Conservation (phyloP, 441 rosid species). For the Populus hybrid region DNA sequence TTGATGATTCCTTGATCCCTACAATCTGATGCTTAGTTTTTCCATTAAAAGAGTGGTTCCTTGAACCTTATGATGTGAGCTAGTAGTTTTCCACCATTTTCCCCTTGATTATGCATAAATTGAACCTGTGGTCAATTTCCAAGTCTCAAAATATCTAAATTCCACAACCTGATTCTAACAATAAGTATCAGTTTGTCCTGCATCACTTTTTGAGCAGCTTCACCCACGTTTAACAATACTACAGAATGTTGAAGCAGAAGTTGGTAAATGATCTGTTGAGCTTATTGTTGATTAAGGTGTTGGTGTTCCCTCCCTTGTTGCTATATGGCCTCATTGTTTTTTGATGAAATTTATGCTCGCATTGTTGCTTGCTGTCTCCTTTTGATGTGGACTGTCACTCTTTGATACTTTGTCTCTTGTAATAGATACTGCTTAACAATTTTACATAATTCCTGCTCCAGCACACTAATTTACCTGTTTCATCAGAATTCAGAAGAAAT, state of each 20-base stretch:
- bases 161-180: neutral
- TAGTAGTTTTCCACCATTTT: neutral
- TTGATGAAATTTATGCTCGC: too few relatives aligned
- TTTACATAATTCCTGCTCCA: neutral
- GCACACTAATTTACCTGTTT: conserved; percentile 23
- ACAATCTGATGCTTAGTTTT: neutral
- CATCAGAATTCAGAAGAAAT: conserved; percentile 61
- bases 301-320: neutral
- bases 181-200: neutral
- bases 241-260: neutral
- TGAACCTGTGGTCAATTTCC: neutral
- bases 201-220: neutral
- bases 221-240: neutral
- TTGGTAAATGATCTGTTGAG: neutral
- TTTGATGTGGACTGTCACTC: conserved; percentile 1
- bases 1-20: neutral
- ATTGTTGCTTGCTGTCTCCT: neutral
- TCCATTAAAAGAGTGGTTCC: neutral
- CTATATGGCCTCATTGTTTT: neutral
- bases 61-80: neutral
- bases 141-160: neutral
- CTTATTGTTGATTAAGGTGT: neutral
- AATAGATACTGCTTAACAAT: neutral
- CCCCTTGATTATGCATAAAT: neutral
- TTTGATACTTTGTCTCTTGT: neutral